Conservation (phyloP, 176 grass and related monocot species). For the Hordeum vulgare region MorexV3_pseudomolecules_assembly NC_058521.1:9734060-9734559, state of each 20-base stretch:
- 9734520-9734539: neutral
- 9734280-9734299: neutral
- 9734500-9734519: neutral
- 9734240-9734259: neutral
- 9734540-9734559: neutral
- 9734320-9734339: neutral
- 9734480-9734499: neutral
- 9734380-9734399: no score
- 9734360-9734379: no score
- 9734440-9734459: neutral
- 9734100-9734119: neutral
- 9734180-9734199: neutral
- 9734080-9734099: neutral
- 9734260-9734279: neutral
- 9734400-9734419: no score
- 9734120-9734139: neutral
- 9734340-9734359: no score
- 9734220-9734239: neutral
- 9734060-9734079: neutral
- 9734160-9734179: neutral
- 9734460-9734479: neutral
- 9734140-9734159: neutral
- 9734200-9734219: neutral
- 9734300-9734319: neutral
- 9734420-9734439: neutral